Conservation (phyloP, 257 asterid genomes). For the Solanum commersonii region DNA sequence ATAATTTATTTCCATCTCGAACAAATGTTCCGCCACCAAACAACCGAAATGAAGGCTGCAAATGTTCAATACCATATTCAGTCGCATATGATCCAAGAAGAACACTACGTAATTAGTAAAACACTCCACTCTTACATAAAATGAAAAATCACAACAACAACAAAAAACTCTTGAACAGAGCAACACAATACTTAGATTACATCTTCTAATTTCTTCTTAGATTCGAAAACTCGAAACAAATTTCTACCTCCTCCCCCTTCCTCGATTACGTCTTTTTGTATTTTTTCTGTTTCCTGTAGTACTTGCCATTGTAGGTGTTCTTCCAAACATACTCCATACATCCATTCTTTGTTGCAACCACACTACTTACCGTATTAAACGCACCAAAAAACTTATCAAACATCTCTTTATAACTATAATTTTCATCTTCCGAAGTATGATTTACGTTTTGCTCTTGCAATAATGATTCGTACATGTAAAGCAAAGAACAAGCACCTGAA, state of each 20-base stretch:
- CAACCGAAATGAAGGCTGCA: too few relatives aligned
- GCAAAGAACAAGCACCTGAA: neutral
- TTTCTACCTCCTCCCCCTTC: neutral
- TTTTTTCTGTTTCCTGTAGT: neutral
- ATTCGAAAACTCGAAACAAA: neutral
- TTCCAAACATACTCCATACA: neutral
- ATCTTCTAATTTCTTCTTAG: neutral
- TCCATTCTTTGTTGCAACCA: neutral
- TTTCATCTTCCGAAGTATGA: neutral
- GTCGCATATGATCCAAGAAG: neutral
- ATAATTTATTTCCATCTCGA: too few relatives aligned
- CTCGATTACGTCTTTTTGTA: neutral
- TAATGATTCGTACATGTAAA: neutral
- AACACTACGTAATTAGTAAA: neutral
- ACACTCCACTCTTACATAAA: neutral
- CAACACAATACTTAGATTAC: too few relatives aligned
- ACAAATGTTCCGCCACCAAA: too few relatives aligned
- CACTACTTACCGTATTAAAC: neutral
- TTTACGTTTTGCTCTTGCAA: neutral
- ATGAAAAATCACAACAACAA: neutral
- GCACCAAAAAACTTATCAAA: neutral
- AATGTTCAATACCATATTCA: neutral
- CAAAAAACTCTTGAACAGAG: neutral
- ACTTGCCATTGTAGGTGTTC: too few relatives aligned
- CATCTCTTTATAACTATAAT: neutral